Conservation (phyloP, 2,329 filamentous ascomycete genomes). For the Beauveria sp. region DNA sequence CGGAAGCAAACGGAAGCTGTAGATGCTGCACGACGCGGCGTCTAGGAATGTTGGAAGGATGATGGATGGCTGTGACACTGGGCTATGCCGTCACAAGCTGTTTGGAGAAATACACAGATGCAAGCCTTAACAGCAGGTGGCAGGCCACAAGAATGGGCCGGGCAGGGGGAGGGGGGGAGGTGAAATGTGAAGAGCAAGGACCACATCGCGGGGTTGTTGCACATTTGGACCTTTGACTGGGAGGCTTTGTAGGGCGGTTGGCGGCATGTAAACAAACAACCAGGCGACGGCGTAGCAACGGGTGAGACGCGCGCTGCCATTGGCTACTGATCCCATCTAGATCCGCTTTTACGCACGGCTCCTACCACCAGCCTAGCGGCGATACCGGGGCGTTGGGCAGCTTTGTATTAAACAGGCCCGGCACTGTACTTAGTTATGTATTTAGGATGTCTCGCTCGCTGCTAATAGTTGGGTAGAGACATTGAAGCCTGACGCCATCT, state of each 20-base stretch:
- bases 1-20: background rate
- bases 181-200: constrained; percentile 10
- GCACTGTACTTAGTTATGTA: background rate
- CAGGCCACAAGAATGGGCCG: constrained; percentile 11
- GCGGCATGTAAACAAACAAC: constrained; percentile 27
- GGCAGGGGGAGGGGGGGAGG: constrained; percentile 13
- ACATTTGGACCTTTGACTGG: background rate
- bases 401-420: background rate
- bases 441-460: background rate
- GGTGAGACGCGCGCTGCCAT: constrained; percentile 14
- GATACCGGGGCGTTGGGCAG: background rate
- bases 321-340: constrained; percentile 13
- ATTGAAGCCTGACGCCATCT: background rate
- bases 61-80: constrained; percentile 11
- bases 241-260: background rate
- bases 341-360: background rate
- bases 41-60: constrained; percentile 8
- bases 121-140: background rate
- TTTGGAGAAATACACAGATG: constrained; percentile 8
- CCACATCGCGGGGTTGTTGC: constrained; percentile 18
- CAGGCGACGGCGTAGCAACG: constrained; percentile 27
- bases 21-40: constrained; percentile 4
- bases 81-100: constrained; percentile 18
- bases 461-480: background rate
- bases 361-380: background rate